Percentiles rank a stretch among this genome's conserved stretches.
phyloP scores from a whole-genome alignment of 768 basidiomycete species.

The Agrocybe pediades region DNA sequence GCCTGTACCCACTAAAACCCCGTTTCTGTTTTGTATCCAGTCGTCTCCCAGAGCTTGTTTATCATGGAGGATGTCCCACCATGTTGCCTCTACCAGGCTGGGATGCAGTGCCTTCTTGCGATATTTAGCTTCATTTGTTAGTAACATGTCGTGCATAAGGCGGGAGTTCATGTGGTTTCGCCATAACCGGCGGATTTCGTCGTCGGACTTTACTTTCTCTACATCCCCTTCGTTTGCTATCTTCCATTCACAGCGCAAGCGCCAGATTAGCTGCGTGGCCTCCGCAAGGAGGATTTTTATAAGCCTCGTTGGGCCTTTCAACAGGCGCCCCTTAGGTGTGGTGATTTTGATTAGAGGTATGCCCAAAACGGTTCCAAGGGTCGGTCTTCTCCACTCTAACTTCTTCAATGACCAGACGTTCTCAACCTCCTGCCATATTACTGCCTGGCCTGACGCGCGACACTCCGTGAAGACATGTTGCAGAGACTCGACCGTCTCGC shows the following conservation, averaged over 20 bases:
- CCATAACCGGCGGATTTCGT: slow-evolving; percentile 20
- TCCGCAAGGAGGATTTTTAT: slow-evolving; percentile 24
- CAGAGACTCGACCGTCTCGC: no score
- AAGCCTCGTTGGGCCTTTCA: slow-evolving; percentile 11
- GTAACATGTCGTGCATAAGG: slow-evolving; percentile 16
- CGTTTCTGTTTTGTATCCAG: slow-evolving; percentile 17
- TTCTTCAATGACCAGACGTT: no score
- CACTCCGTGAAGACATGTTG: no score
- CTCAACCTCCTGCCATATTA: no score
- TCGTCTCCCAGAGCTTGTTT: slow-evolving; percentile 13
- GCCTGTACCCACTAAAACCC: slow-evolving; percentile 36
- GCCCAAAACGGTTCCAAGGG: slow-evolving; percentile 16
- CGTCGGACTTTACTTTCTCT: not conserved
- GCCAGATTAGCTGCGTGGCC: slow-evolving; percentile 29
- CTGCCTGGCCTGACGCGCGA: no score
- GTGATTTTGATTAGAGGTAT: not conserved
- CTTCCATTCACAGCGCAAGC: slow-evolving; percentile 20
- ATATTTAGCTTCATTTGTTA: slow-evolving; percentile 7
- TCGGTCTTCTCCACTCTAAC: not conserved
- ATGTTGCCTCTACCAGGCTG: slow-evolving; percentile 19
- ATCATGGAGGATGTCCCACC: slow-evolving; percentile 17
- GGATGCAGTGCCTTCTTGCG: slow-evolving; percentile 11
- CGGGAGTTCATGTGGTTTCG: slow-evolving; percentile 12
- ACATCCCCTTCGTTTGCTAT: slow-evolving; percentile 15
- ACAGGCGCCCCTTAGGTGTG: not conserved